Evolutionary conservation across 257 asterid species (phyloP), one percentile per base, ranked within the genome.

Genomic region (Penstemon davidsonii): DNA sequence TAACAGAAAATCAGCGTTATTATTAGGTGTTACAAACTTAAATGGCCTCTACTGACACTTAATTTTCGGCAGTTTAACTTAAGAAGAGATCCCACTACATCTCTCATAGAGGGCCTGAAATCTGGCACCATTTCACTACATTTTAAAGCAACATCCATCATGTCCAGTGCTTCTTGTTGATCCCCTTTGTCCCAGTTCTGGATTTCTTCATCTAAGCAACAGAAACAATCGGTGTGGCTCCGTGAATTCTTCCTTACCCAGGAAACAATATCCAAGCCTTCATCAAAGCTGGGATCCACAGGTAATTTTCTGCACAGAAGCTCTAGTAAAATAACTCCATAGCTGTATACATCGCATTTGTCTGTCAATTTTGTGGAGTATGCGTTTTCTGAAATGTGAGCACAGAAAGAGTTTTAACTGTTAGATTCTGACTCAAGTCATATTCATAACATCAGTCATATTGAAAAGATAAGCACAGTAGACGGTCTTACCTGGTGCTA

Each of bases 271-370:
- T 79, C 83, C 72, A 81, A 67, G 58, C 83, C 83, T 69, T 79
- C 85, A 42, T 76, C 85, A 60, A 84, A 79, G 60, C 78, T 69
- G 71, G 85, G 81, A 53, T 81, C 86, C 25, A 79, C 83, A 6
- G 82, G 86, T 65, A 84, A 64, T 72, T 81, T 81, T 75, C 86
- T 66, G 80, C 82, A 71, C 42, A 84, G 80, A 51, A 84, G 75
- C 76, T 81, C 86, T 65, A 78, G 43, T 40, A 84, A 46, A 67
- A 73, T 56, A 52, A 83, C 56, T 37, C 84, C 88, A n/a, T 75
- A 78, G 75, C 88, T 73, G 77, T 77, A 80, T 8, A 73, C 82
- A 57, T 76, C 84, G 37, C 83, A 71, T 74, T 81, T 84, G 50
- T 83, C 88, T 19, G 84, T 76, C 79, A 83, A 60, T 55, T 19